Evolutionary conservation across 331 rosid species (phyloP).

Genomic region (Quercus phellos): DNA sequence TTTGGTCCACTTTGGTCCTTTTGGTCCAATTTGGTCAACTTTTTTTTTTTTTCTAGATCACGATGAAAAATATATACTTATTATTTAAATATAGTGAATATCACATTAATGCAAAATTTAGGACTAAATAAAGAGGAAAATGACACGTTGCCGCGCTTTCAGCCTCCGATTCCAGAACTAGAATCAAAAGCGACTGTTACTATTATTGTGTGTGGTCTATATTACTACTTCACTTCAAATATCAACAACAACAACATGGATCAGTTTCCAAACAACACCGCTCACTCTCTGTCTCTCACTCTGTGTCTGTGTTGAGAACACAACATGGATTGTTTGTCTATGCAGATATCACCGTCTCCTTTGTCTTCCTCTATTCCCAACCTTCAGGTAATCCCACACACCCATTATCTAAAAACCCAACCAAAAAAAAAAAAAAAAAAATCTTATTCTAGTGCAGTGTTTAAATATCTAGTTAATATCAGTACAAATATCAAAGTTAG

Average conservation of each 20-base stretch:
- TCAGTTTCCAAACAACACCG: background rate
- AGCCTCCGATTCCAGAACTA: too few species aligned
- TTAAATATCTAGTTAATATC: background rate
- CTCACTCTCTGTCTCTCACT: background rate
- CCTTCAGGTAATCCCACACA: constrained; percentile 37
- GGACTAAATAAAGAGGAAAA: too few species aligned
- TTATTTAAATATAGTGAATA: too few species aligned
- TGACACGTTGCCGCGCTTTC: too few species aligned
- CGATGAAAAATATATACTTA: too few species aligned
- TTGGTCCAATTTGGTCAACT: too few species aligned
- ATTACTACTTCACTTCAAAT: constrained; percentile 22
- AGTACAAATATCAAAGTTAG: background rate
- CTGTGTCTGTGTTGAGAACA: background rate
- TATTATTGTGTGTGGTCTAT: constrained; percentile 39
- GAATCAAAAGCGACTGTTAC: background rate
- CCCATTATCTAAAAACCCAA: background rate
- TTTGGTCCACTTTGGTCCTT: too few species aligned
- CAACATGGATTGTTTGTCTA: constrained; percentile 37
- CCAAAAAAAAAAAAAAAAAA: background rate
- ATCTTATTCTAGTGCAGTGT: background rate
- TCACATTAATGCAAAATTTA: too few species aligned
- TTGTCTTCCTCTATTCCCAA: constrained; percentile 36
- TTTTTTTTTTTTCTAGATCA: too few species aligned
- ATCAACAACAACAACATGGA: constrained; percentile 23
- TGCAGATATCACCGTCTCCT: constrained; percentile 31